These are phyloP conservation scores for Pleurotus giganteus DNA, from an alignment of 768 basidiomycete species.

Conservation along the genomic window DNA sequence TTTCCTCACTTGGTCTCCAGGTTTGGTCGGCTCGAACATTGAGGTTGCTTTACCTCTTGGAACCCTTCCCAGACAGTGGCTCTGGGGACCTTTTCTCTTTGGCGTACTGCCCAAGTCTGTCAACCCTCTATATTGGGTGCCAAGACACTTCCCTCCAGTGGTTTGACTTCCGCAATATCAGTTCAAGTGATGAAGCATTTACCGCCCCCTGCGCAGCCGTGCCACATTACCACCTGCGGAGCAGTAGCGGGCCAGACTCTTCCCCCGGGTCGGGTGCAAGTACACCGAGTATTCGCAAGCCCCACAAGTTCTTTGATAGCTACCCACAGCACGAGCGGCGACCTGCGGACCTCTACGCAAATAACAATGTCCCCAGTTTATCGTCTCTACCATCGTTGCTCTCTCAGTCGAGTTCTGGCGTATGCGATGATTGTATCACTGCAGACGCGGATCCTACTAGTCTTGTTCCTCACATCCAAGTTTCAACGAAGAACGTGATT, in stretches of 20 bases:
- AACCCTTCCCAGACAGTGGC: slow-evolving; percentile 75
- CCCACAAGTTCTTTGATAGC: slow-evolving; percentile 91
- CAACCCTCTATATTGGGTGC: slow-evolving; percentile 82
- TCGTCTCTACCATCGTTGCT: neutral
- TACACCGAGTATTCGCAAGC: slow-evolving; percentile 45
- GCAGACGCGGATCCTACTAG: slow-evolving; percentile 22
- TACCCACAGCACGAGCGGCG: slow-evolving; percentile 71
- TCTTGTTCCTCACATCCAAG: slow-evolving; percentile 44
- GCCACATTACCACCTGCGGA: neutral
- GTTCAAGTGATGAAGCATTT: neutral
- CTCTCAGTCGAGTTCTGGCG: neutral
- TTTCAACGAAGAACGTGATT: slow-evolving; percentile 69
- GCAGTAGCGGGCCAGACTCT: neutral
- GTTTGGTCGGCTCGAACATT: slow-evolving; percentile 80
- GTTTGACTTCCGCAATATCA: slow-evolving; percentile 56
- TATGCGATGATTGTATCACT: neutral
- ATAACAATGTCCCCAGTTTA: slow-evolving; percentile 40
- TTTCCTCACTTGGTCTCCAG: slow-evolving; percentile 33
- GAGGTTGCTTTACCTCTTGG: slow-evolving; percentile 64
- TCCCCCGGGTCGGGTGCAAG: slow-evolving; percentile 30
- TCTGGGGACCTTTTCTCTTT: slow-evolving; percentile 89
- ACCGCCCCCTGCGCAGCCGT: neutral
- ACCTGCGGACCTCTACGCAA: slow-evolving; percentile 64
- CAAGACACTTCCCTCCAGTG: slow-evolving; percentile 94
- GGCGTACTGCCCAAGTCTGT: slow-evolving; percentile 66